Percentiles rank a stretch among this genome's conserved stretches.
These are phyloP conservation scores for Talaromyces albobiverticillius DNA, from an alignment of 2,329 filamentous ascomycete genomes.

Conservation along the genomic window DNA sequence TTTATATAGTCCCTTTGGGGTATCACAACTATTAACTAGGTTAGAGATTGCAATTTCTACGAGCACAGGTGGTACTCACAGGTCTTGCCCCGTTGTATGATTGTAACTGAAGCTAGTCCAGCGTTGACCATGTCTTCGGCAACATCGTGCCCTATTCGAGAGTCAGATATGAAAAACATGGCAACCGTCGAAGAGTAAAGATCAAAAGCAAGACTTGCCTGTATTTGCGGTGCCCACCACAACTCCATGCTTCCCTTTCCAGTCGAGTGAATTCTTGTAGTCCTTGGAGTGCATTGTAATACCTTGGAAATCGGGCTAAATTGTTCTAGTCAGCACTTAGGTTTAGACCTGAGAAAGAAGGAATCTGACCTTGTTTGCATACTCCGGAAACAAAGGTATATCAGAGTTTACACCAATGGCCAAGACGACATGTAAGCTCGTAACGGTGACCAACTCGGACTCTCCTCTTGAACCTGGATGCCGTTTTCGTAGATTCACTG, in stretches of 20 bases:
- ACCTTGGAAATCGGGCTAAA: constrained; percentile 36
- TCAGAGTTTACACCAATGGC: constrained; percentile 30
- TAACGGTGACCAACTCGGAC: constrained; percentile 15
- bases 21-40: constrained; percentile 17
- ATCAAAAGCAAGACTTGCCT: constrained; percentile 19
- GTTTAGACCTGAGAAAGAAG: background rate
- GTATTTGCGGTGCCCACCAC: constrained; percentile 51
- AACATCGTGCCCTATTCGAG: constrained; percentile 40
- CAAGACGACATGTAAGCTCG: constrained; percentile 29
- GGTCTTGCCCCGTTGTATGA: constrained; percentile 46
- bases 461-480: background rate
- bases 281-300: constrained; percentile 32
- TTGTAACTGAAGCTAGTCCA: constrained; percentile 42
- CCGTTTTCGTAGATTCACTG: constrained; percentile 28
- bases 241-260: constrained; percentile 42
- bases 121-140: constrained; percentile 47
- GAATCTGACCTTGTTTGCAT: constrained; percentile 16
- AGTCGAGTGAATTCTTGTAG: constrained; percentile 31
- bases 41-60: background rate
- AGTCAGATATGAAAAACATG: background rate
- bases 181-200: background rate
- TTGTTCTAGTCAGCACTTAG: background rate
- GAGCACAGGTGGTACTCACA: constrained; percentile 22
- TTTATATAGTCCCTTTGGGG: constrained; percentile 19
- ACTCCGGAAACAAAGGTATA: constrained; percentile 19